These are phyloP conservation scores for Monosporascus sp. DNA, from an alignment of 2,329 filamentous ascomycete species.

Conservation along the genomic window DNA sequence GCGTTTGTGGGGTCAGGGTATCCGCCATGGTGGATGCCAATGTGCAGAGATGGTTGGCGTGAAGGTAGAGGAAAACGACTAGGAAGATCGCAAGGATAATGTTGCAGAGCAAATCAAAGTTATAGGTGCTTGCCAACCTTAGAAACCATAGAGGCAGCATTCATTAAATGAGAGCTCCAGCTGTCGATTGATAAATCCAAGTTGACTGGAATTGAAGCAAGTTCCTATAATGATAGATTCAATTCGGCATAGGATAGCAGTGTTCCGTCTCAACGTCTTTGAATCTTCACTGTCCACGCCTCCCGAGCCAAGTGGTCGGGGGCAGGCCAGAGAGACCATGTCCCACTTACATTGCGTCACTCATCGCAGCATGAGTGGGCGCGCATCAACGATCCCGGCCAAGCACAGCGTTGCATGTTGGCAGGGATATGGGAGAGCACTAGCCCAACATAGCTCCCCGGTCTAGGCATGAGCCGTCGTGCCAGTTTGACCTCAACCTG, in stretches of 20 bases:
- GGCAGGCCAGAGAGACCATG: neutral
- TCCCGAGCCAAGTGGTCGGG: neutral
- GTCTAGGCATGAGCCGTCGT: neutral
- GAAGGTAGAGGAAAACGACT: slow-evolving; percentile 17
- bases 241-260: too few relatives aligned
- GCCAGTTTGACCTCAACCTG: too few relatives aligned
- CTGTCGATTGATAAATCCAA: neutral
- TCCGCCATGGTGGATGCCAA: slow-evolving; percentile 20
- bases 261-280: too few relatives aligned
- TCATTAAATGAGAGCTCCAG: slow-evolving; percentile 7
- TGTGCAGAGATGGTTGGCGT: slow-evolving; percentile 14
- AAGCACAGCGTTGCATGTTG: neutral
- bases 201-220: neutral
- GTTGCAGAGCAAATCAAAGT: slow-evolving; percentile 17
- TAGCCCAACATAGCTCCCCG: neutral
- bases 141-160: slow-evolving; percentile 7
- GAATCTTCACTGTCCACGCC: neutral
- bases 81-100: slow-evolving; percentile 19
- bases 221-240: too few relatives aligned
- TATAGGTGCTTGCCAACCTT: neutral
- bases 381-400: too few relatives aligned
- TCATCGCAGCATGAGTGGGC: neutral
- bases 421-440: neutral
- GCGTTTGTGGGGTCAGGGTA: slow-evolving; percentile 21
- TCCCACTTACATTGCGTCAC: neutral